Conservation (phyloP, 202 grass and related monocot species). For the Saccharum hybrid region DNA sequence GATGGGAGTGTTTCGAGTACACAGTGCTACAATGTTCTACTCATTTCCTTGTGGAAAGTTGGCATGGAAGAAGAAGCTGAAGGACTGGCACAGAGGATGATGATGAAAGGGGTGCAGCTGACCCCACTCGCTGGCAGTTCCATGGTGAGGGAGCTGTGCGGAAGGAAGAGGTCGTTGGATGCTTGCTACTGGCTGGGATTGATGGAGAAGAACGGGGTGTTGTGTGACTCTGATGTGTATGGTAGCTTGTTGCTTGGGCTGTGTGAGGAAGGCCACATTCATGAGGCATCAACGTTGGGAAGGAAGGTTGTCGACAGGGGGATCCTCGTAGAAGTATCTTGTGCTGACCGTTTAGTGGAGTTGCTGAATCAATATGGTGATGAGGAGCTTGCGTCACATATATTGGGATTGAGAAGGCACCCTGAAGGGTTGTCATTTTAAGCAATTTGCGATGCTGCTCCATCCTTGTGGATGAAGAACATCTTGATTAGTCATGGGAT, state of each 20-base stretch:
- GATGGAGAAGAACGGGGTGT: constrained; percentile 57
- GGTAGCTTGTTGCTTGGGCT: constrained; percentile 53
- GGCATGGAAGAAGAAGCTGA: constrained; percentile 56
- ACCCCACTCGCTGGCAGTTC: constrained; percentile 53
- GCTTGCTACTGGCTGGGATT: constrained; percentile 60
- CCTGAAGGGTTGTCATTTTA: constrained; percentile 22
- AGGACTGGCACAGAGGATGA: constrained; percentile 57
- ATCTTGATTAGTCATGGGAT: not conserved
- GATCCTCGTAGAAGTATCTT: constrained; percentile 49
- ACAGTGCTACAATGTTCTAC: constrained; percentile 73
- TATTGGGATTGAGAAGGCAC: constrained; percentile 44
- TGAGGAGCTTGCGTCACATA: constrained; percentile 51
- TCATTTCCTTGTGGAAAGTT: constrained; percentile 59
- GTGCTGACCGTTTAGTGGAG: constrained; percentile 52
- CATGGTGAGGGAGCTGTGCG: constrained; percentile 61
- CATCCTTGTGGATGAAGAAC: constrained; percentile 6
- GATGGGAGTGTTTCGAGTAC: constrained; percentile 48
- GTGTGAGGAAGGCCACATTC: constrained; percentile 55
- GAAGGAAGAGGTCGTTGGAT: constrained; percentile 54
- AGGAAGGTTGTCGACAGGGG: constrained; percentile 54
- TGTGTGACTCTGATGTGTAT: constrained; percentile 68
- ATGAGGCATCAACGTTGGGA: constrained; percentile 49
- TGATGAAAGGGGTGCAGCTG: constrained; percentile 63
- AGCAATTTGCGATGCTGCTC: not conserved
- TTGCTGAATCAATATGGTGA: constrained; percentile 61